phyloP scores from a whole-genome alignment of 1,284 basidiomycete genomes.

The Lentinula novae-zelandiae region DNA sequence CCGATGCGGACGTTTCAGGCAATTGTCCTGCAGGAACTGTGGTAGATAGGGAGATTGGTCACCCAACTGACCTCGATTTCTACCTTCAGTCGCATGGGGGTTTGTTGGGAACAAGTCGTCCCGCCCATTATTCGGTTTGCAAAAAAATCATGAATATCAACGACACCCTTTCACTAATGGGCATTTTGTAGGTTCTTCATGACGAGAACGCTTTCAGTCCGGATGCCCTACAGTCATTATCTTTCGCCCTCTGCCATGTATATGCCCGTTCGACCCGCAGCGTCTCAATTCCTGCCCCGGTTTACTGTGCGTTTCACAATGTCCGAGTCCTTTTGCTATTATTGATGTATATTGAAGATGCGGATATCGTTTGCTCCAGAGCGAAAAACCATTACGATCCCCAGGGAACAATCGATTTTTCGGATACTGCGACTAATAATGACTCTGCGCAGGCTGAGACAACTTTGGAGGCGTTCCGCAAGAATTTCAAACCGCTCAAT shows the following conservation, averaged over 20 bases:
- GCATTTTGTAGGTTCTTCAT: constrained; percentile 23
- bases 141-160: background rate
- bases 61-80: constrained; percentile 78
- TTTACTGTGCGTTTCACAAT: constrained; percentile 59
- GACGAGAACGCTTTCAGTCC: constrained; percentile 32
- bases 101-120: constrained; percentile 59
- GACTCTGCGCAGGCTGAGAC: background rate
- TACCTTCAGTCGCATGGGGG: constrained; percentile 74
- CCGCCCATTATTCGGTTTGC: constrained; percentile 61
- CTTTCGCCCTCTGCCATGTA: constrained; percentile 76
- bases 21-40: constrained; percentile 77
- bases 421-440: constrained; percentile 43
- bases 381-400: constrained; percentile 82
- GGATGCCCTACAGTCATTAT: constrained; percentile 65
- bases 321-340: background rate
- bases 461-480: constrained; percentile 9
- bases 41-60: constrained; percentile 67
- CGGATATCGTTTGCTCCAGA: constrained; percentile 78
- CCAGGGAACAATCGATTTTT: constrained; percentile 66
- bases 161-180: background rate
- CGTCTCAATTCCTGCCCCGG: constrained; percentile 80
- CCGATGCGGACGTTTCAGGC: constrained; percentile 60
- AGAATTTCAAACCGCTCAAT: constrained; percentile 6
- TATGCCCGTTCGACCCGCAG: constrained; percentile 81
- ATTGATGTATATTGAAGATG: constrained; percentile 45